Evolutionary conservation across 164 flowering plant genomes (phyloP).

Genomic region (Kalanchoe fedtschenkoi): DNA sequence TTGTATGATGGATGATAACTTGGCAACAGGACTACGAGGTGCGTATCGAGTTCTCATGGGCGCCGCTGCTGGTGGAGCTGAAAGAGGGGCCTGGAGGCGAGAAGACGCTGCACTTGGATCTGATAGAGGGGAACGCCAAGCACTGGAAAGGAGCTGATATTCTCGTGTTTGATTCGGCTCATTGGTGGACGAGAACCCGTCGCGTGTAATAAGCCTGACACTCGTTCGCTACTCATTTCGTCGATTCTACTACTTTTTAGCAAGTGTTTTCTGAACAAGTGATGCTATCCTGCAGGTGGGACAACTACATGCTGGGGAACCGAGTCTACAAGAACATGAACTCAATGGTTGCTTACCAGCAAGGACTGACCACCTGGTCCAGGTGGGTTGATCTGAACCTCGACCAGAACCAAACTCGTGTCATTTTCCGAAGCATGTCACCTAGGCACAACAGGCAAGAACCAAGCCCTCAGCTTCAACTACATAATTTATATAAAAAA

Average conservation of each 20-base stretch:
- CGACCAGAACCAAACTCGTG: conserved; percentile 43
- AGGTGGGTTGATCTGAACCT: conserved; percentile 74
- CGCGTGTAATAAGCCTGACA: conserved; percentile 2
- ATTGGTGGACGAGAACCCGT: conserved; percentile 77
- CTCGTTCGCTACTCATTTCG: not conserved
- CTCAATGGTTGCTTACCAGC: conserved; percentile 74
- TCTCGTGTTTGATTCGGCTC: conserved; percentile 77
- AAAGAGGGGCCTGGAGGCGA: conserved; percentile 35
- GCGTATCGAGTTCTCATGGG: conserved; percentile 76
- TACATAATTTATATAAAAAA: too few species aligned
- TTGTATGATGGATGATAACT: not conserved
- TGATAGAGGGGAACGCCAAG: conserved; percentile 35
- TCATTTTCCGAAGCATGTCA: conserved; percentile 73
- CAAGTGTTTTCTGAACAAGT: too few species aligned
- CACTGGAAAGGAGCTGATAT: conserved; percentile 42
- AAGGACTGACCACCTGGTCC: conserved; percentile 79
- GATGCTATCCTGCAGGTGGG: conserved; percentile 52
- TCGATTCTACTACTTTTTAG: not conserved
- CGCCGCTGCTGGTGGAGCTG: conserved; percentile 72
- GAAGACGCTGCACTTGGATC: conserved; percentile 40
- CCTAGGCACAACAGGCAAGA: conserved; percentile 85
- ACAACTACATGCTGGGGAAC: conserved; percentile 56
- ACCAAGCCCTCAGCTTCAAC: too few species aligned
- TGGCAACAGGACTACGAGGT: conserved; percentile 60
- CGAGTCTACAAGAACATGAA: conserved; percentile 35